Evolutionary conservation across 169 alveolate genomes (phyloP).

Genomic region (Plasmodium billcollinsi): DNA sequence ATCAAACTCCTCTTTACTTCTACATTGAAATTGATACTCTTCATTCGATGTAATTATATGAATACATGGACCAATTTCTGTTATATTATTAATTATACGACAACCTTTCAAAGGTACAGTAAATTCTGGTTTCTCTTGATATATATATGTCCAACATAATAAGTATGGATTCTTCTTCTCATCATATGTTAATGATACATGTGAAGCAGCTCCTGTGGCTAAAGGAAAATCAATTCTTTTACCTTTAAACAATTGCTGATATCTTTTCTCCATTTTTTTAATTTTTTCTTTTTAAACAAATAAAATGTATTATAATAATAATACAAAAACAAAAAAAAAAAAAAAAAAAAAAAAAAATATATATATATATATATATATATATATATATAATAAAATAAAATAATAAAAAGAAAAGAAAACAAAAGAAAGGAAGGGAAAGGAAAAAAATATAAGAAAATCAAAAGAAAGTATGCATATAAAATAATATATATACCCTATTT

Average conservation of each 20-base stretch:
- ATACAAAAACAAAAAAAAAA: background rate
- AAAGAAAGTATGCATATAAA: background rate
- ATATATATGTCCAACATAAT: slow-evolving; percentile 61
- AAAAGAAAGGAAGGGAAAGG: too few species aligned
- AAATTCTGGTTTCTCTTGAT: slow-evolving; percentile 70
- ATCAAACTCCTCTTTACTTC: slow-evolving; percentile 70
- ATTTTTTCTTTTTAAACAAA: background rate
- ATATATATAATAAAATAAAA: background rate
- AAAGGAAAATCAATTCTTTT: slow-evolving; percentile 72
- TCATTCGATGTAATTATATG: slow-evolving; percentile 75
- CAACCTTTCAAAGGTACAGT: slow-evolving; percentile 77
- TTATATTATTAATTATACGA: slow-evolving; percentile 68
- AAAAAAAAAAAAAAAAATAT: background rate
- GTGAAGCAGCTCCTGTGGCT: slow-evolving; percentile 77
- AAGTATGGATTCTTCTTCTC: slow-evolving; percentile 75
- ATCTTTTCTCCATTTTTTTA: slow-evolving; percentile 55
- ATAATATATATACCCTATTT: too few species aligned
- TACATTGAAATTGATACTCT: slow-evolving; percentile 73
- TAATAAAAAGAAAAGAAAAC: too few species aligned
- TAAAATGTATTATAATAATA: background rate
- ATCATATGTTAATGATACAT: slow-evolving; percentile 75
- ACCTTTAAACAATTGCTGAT: slow-evolving; percentile 68
- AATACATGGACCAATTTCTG: slow-evolving; percentile 74
- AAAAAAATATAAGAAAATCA: background rate
- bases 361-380: too few species aligned